A percentile compares a stretch with the other conserved stretches of the same genome.
These are phyloP conservation scores for Podospora conica DNA, from an alignment of 495 filamentous ascomycete genomes.

Conservation along the genomic window DNA sequence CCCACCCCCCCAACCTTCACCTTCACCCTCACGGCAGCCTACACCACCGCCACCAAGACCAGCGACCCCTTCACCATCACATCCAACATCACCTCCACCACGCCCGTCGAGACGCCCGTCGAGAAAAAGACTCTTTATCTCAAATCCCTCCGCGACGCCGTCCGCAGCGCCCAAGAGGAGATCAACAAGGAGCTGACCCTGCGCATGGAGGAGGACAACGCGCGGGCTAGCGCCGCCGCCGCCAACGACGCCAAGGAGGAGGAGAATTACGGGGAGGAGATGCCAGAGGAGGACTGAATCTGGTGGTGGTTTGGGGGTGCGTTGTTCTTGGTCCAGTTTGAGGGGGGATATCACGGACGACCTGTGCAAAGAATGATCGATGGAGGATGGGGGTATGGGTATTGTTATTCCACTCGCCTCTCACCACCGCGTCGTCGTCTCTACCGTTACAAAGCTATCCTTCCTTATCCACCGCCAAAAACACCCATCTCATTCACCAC, in stretches of 20 bases:
- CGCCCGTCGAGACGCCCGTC: constrained; percentile 32
- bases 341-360: not conserved
- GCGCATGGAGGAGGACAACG: constrained; percentile 85
- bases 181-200: constrained; percentile 79
- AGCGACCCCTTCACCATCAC: constrained; percentile 32
- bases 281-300: constrained; percentile 42
- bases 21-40: constrained; percentile 12
- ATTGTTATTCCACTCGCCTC: not conserved
- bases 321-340: not conserved
- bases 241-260: constrained; percentile 79
- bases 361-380: not conserved
- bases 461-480: not conserved
- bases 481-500: not conserved
- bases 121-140: constrained; percentile 62
- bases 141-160: constrained; percentile 53
- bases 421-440: not conserved
- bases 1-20: no score
- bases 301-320: not conserved
- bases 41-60: not conserved
- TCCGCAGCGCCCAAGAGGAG: constrained; percentile 57
- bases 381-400: not conserved
- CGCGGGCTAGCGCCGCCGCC: constrained; percentile 44
- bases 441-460: not conserved
- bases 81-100: constrained; percentile 48
- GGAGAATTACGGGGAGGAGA: constrained; percentile 82